Conservation (phyloP, 805 yeast species). For the Diddensiella transvaalensis region DNA sequence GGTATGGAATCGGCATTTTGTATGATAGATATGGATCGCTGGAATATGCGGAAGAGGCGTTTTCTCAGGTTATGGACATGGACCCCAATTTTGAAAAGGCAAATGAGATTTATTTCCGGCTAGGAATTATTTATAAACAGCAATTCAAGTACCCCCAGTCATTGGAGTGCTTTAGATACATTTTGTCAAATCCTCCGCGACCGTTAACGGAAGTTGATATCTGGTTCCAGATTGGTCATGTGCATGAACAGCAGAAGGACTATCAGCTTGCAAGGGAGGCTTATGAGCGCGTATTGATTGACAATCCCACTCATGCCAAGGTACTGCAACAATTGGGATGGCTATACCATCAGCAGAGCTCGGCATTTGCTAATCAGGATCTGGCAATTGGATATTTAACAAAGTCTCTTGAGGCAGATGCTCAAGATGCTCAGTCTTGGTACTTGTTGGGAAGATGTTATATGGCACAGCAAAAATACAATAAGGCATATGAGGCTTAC, state of each 20-base stretch:
- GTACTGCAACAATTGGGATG: conserved; percentile 96
- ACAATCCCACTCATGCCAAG: conserved; percentile 91
- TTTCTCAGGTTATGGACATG: conserved; percentile 89
- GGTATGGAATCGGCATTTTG: conserved; percentile 98
- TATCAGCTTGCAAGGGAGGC: conserved; percentile 92
- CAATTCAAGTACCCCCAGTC: conserved; percentile 85
- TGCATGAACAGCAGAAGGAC: conserved; percentile 88
- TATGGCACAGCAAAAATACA: conserved; percentile 92
- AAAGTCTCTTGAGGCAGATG: conserved; percentile 85
- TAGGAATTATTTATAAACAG: conserved; percentile 95
- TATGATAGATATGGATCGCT: conserved; percentile 94
- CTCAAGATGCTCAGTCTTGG: conserved; percentile 94
- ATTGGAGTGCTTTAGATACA: conserved; percentile 91
- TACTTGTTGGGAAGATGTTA: conserved; percentile 94
- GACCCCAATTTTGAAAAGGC: conserved; percentile 97
- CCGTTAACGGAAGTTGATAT: conserved; percentile 96
- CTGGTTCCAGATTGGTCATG: conserved; percentile 98
- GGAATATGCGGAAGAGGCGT: conserved; percentile 98
- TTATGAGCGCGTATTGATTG: conserved; percentile 84
- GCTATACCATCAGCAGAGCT: conserved; percentile 71
- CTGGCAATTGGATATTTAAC: conserved; percentile 76
- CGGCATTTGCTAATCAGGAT: conserved; percentile 72
- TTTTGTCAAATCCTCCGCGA: conserved; percentile 84
- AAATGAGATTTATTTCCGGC: conserved; percentile 90
- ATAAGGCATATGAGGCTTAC: conserved; percentile 96